Base-by-base conservation (phyloP, 192 early-diverging fungal species). In the Linderina pennispora region DNA sequence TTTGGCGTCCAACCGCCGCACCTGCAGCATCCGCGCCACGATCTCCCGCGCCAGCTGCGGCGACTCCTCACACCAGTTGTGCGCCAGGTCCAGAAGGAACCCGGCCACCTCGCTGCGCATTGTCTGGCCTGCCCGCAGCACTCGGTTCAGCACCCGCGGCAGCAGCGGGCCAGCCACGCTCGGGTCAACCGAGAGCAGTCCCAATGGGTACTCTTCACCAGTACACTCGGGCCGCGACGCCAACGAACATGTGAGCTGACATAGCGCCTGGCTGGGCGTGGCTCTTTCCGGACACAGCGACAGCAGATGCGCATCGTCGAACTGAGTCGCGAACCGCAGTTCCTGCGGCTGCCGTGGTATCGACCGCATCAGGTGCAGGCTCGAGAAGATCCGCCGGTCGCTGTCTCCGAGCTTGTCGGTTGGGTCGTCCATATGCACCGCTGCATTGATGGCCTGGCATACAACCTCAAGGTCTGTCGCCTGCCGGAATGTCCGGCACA, bases 11-110 rank as follows among this genome's bases (percentile, higher is more conserved):
- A 64, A 44, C 45, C 53, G 48, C 0, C 68, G 68, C 13, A 45
- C 46, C 15, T 59, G 56, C 23, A 72, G 43, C 10, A 46, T 52
- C 1, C 62, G 41, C 4, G 26, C 25, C 22, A 72, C 57, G 13
- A 59, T 45, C 5, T 50, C 50, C 18, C 53, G 48, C 4, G 57
- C 57, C 37, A 72, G 46, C 11, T 35, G 33, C 16, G 68, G 61
- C 13, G 68, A 55, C 11, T 59, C 38, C 22, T 48, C 20, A 15
- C 43, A 36, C 68, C 68, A 72, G 44, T 72, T 72, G 39, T 72
- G 53, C 9, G 49, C 53, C 53, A 72, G 60, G 46, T 72, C 68
- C 14, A 72, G 48, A 13, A 72, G 15, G 17, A 72, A 53, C 4
- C 61, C 55, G 1, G 68, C 56, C 8, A 63, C 38, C 36, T 59